Evolutionary conservation across 257 asterid genomes (phyloP).

Genomic region (Orobanche coerulescens): DNA sequence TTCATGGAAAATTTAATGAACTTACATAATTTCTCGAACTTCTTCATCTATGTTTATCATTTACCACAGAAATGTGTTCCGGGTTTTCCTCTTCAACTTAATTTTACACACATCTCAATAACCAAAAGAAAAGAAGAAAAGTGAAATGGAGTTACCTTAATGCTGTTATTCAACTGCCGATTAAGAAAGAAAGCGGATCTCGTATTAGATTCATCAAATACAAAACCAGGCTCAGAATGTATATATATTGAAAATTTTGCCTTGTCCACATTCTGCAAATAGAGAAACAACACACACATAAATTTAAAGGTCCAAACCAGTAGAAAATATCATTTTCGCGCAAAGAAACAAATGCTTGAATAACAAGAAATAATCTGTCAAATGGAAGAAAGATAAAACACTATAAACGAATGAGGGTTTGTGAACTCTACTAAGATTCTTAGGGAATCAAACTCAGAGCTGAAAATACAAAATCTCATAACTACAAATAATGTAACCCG

Average conservation of each 20-base stretch:
- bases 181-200: slow-evolving; percentile 46
- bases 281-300: neutral
- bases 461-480: neutral
- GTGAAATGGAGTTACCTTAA: slow-evolving; percentile 51
- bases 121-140: slow-evolving; percentile 12
- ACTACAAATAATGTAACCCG: neutral
- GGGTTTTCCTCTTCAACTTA: neutral
- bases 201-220: slow-evolving; percentile 71
- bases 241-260: slow-evolving; percentile 53
- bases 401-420: neutral
- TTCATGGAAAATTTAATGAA: neutral
- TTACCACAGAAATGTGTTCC: neutral
- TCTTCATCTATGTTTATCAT: neutral
- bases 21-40: neutral
- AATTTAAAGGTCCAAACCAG: neutral
- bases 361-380: neutral
- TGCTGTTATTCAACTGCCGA: slow-evolving; percentile 61
- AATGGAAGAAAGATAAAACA: neutral
- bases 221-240: slow-evolving; percentile 86
- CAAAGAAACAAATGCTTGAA: neutral
- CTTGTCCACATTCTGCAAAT: slow-evolving; percentile 61
- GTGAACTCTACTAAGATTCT: neutral
- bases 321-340: neutral
- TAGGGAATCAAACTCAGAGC: neutral
- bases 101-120: slow-evolving; percentile 5